Conservation (phyloP, 495 filamentous ascomycete species). For the Annulohypoxylon maeteangense region DNA sequence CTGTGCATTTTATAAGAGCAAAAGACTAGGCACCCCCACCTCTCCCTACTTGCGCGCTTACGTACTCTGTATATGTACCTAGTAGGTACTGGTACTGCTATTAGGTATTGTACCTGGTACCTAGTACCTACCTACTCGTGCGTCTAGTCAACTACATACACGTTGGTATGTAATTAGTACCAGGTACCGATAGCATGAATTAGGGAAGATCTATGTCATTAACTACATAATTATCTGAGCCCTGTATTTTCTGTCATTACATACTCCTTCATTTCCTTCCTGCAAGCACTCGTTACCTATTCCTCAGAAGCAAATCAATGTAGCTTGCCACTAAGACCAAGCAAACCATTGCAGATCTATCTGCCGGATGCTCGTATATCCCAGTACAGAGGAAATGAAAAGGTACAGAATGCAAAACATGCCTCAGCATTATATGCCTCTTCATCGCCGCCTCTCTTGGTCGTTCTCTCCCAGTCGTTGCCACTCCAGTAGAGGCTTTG, state of each 20-base stretch:
- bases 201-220: constrained; percentile 21
- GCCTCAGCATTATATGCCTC: background rate
- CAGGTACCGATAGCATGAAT: background rate
- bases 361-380: constrained; percentile 12
- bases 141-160: too few relatives aligned
- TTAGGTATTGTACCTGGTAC: too few relatives aligned
- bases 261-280: background rate
- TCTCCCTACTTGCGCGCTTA: too few relatives aligned
- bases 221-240: constrained; percentile 23
- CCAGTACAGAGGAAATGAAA: constrained; percentile 14
- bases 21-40: too few relatives aligned
- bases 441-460: background rate
- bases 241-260: constrained; percentile 3
- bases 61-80: too few relatives aligned
- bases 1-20: too few relatives aligned
- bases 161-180: too few relatives aligned
- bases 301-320: constrained; percentile 20
- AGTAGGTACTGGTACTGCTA: too few relatives aligned
- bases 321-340: constrained; percentile 17
- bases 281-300: constrained; percentile 13
- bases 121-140: too few relatives aligned
- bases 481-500: constrained; percentile 4
- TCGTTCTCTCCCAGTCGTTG: background rate
- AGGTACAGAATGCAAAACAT: constrained; percentile 3
- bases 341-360: constrained; percentile 16